Conservation (phyloP, 805 yeast genomes). For the Hanseniaspora occidentalis region DNA sequence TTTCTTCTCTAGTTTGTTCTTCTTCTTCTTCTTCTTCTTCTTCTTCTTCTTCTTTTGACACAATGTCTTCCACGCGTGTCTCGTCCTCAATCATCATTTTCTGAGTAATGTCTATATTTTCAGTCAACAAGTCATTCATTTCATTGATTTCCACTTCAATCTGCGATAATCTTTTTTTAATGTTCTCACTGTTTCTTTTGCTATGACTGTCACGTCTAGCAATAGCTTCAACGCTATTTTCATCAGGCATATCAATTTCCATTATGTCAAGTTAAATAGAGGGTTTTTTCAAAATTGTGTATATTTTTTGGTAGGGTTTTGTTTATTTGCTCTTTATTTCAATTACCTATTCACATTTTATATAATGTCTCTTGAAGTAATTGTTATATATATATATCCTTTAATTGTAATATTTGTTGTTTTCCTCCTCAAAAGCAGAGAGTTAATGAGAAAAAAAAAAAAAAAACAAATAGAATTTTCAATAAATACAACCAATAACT, state of each 20-base stretch:
- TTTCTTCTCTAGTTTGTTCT: background rate
- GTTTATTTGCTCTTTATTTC: too few species aligned
- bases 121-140: slow-evolving; percentile 24
- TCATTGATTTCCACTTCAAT: slow-evolving; percentile 24
- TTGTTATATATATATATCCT: too few species aligned
- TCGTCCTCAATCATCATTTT: slow-evolving; percentile 1
- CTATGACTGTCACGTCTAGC: background rate
- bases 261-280: background rate
- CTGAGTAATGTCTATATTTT: slow-evolving; percentile 17
- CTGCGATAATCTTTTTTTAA: slow-evolving; percentile 23
- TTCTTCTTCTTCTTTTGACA: background rate
- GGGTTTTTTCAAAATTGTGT: too few species aligned
- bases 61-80: slow-evolving; percentile 1
- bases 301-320: background rate
- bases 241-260: background rate
- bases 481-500: too few species aligned
- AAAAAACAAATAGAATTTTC: too few species aligned
- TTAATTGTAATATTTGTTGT: too few species aligned
- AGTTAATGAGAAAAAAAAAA: too few species aligned
- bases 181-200: slow-evolving; percentile 10
- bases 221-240: background rate
- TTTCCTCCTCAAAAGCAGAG: too few species aligned
- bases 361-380: too few species aligned
- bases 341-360: too few species aligned
- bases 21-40: background rate